Evolutionary conservation across 2,329 filamentous ascomycete species (phyloP).

Genomic region (Fusarium albidum): DNA sequence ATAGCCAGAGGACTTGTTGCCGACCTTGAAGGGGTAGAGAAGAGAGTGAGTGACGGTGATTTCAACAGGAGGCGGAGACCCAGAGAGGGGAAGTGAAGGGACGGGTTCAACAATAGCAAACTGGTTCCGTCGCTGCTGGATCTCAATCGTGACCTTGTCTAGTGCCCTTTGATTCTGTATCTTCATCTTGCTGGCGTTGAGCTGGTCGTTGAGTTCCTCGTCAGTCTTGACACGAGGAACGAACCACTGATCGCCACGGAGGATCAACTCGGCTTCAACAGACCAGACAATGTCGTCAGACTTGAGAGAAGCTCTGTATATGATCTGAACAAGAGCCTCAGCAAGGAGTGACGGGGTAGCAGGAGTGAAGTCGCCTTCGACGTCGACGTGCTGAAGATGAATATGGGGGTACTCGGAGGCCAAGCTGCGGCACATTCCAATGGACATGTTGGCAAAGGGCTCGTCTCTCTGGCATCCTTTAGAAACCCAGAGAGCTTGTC

Average conservation of each 20-base stretch:
- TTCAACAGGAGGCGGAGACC: background rate
- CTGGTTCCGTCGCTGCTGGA: background rate
- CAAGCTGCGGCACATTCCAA: background rate
- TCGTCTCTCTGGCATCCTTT: background rate
- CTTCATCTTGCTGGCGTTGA: slow-evolving; percentile 1
- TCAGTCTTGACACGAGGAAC: background rate
- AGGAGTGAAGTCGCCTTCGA: background rate
- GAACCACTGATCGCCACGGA: background rate
- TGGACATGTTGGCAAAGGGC: background rate
- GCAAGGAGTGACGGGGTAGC: background rate
- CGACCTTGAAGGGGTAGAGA: background rate
- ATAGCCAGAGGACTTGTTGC: background rate
- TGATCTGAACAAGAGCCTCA: background rate
- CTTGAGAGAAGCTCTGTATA: background rate
- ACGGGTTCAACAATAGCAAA: background rate
- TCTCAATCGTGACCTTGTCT: background rate
- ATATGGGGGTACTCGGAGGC: background rate
- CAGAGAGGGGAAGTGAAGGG: background rate
- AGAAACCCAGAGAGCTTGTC: background rate
- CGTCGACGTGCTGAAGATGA: background rate
- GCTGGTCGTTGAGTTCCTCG: slow-evolving; percentile 2
- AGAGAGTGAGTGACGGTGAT: background rate
- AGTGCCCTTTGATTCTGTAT: background rate
- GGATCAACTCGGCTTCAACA: background rate
- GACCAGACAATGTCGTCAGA: background rate